phyloP scores from a whole-genome alignment of 352 stramenopile species.

The Phytopythium montanum region DNA sequence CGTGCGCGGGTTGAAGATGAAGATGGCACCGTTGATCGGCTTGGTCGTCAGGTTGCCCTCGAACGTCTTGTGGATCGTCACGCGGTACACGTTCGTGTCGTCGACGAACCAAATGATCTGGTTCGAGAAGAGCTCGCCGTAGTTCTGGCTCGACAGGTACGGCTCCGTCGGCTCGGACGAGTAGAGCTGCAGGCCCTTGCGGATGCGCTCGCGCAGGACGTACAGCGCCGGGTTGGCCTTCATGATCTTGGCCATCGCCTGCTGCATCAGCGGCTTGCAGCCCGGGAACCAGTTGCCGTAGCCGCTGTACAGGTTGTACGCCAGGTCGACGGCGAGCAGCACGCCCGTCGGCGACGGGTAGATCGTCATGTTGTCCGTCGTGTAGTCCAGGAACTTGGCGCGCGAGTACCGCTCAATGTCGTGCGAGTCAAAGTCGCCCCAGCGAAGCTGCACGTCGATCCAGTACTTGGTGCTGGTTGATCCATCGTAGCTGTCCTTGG shows the following conservation, averaged over 20 bases:
- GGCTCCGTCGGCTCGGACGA: conserved; percentile 99
- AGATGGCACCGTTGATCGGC: conserved; percentile 99
- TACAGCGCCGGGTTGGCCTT: conserved; percentile 99
- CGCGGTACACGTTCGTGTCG: conserved; percentile 98
- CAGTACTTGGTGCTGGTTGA: conserved; percentile 98
- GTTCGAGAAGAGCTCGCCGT: conserved; percentile 99
- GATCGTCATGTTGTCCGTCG: conserved; percentile 99
- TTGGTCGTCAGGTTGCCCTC: conserved; percentile 99
- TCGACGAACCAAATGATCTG: conserved; percentile 99
- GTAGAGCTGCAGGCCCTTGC: conserved; percentile 99
- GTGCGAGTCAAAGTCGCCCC: conserved; percentile 99
- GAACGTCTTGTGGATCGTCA: conserved; percentile 99
- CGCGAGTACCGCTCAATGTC: conserved; percentile 99
- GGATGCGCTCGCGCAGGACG: conserved; percentile 98
- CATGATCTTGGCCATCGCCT: conserved; percentile 99
- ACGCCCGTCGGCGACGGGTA: conserved; percentile 99
- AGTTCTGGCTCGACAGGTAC: conserved; percentile 99
- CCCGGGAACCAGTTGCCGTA: conserved; percentile 99
- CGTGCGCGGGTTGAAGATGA: conserved; percentile 99
- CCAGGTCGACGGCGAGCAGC: conserved; percentile 96
- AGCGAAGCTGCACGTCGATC: conserved; percentile 99
- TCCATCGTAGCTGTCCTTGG: conserved; percentile 97
- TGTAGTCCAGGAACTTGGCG: conserved; percentile 99
- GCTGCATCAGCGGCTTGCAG: conserved; percentile 98
- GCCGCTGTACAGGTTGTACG: conserved; percentile 99